Evolutionary conservation across 164 flowering plant genomes (phyloP).

Genomic region (Taxillus chinensis): DNA sequence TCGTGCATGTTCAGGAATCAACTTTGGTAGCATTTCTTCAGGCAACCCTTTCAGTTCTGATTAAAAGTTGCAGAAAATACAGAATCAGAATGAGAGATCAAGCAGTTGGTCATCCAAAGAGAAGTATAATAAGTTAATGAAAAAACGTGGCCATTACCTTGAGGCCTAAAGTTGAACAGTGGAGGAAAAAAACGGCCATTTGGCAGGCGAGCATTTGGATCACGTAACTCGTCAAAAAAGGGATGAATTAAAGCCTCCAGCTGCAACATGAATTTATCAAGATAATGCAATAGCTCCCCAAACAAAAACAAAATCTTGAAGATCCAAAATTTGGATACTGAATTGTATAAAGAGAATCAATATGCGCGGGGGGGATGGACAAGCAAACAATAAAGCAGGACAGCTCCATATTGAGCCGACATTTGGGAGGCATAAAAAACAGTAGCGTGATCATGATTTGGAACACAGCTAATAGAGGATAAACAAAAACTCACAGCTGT

Average conservation of each 20-base stretch:
- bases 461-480: not conserved
- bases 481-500: constrained; percentile 41
- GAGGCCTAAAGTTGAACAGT: constrained; percentile 62
- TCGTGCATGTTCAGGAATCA: not conserved
- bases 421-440: not conserved
- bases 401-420: no score
- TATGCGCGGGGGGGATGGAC: not conserved
- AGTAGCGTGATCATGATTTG: not conserved
- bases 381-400: not conserved
- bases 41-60: not conserved
- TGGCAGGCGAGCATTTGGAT: constrained; percentile 58
- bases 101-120: not conserved
- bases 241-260: constrained; percentile 64
- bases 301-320: no score
- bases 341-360: not conserved
- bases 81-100: not conserved
- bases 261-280: constrained; percentile 22
- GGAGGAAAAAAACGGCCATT: constrained; percentile 74
- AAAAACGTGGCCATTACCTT: constrained; percentile 28
- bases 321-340: no score
- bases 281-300: not conserved
- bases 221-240: constrained; percentile 73
- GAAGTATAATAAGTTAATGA: not conserved
- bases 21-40: not conserved
- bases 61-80: not conserved